A percentile compares a stretch with the other conserved stretches of the same genome.
Conservation (phyloP, 169 alveolate species). For the Theileria orientalis region DNA sequence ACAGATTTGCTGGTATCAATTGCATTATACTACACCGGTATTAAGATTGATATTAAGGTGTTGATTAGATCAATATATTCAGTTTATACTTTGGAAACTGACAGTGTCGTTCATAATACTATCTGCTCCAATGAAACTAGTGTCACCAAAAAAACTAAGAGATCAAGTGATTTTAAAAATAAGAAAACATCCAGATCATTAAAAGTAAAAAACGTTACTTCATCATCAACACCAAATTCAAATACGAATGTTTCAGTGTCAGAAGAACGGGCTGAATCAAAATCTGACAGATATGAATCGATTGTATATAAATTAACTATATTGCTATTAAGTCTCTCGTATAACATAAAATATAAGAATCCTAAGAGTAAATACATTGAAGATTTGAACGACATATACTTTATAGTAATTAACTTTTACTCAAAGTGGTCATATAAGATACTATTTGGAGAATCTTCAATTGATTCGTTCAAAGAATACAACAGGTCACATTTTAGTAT, state of each 20-base stretch:
- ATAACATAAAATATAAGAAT: slow-evolving; percentile 26
- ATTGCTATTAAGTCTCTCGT: slow-evolving; percentile 20
- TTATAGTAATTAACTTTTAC: slow-evolving; percentile 22
- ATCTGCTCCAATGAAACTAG: too few relatives aligned
- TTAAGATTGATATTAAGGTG: slow-evolving; percentile 15
- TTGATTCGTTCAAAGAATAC: neutral
- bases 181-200: neutral
- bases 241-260: too few relatives aligned
- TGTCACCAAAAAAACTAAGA: too few relatives aligned
- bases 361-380: slow-evolving; percentile 13
- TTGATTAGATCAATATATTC: slow-evolving; percentile 9
- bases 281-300: too few relatives aligned
- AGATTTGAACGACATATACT: slow-evolving; percentile 34
- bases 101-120: too few relatives aligned
- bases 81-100: slow-evolving; percentile 8
- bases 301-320: slow-evolving; percentile 16
- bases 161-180: neutral
- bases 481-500: neutral
- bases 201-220: too few relatives aligned
- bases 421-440: slow-evolving; percentile 8
- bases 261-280: too few relatives aligned
- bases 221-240: too few relatives aligned
- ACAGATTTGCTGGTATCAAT: slow-evolving; percentile 2
- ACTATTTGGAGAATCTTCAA: neutral
- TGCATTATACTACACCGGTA: slow-evolving; percentile 27